Evolutionary conservation across 352 stramenopile species (phyloP), one percentile per base, ranked within the genome.

Genomic region (Globisporangium carolinianum): DNA sequence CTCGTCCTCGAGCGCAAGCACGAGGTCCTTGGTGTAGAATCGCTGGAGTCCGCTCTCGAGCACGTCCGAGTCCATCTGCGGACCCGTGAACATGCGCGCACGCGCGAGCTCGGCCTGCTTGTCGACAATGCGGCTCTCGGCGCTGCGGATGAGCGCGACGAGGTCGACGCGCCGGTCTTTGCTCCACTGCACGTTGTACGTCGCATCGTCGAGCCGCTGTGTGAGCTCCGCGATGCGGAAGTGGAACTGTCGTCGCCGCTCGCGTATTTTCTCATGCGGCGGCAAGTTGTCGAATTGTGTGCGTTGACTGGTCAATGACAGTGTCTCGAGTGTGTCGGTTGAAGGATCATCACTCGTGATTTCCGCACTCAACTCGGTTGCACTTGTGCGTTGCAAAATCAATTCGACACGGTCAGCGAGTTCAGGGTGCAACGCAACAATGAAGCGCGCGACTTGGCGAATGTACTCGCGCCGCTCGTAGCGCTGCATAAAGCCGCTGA

Each of bases 161-260:
- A 93, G 72, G 62, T 89, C 75, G 45, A 88, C 68, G 18, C 69
- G 79, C 0, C 80, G 75, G 50, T 89, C 72, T 32, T 82, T 75
- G 51, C 80, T 88, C 83, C 83, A 93, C 41, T 87, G 73, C 0
- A 90, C 63, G 45, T 93, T 93, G 74, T 90, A 90, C 50, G 86
- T 73, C 0, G 72, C 69, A 43, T 72, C 73, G 15, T 89, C 82
- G 15, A 87, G 53, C 37, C 86, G 70, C 7, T 69, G 61, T 18
- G 65, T 57, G 14, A 93, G 62, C 24, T 88, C 77, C 35, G 76
- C 71, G 47, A 91, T 81, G 4, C 83, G 79, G 52, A 86, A 93
- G 47, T 89, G 76, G 58, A 90, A 93, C 58, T 91, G 79, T 0
- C 79, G 72, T n/a, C 72, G 75, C 4, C 83, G 71, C 45, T 87